Conservation (phyloP, 2,329 filamentous ascomycete genomes). For the Atkinsonella hypoxylon region DNA sequence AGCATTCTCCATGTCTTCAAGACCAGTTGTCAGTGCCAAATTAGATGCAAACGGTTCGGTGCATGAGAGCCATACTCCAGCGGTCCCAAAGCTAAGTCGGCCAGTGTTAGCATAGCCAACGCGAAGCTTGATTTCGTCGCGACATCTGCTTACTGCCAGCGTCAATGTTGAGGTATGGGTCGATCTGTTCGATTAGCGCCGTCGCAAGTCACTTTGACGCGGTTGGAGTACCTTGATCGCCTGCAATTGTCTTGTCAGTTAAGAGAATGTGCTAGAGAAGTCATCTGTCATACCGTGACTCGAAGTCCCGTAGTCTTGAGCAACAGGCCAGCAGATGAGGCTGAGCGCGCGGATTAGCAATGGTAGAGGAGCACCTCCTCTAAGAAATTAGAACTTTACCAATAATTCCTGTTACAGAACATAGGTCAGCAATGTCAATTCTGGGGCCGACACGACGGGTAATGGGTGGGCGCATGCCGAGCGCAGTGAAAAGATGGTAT, state of each 20-base stretch:
- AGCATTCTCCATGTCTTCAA: constrained; percentile 71
- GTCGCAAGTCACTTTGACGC: background rate
- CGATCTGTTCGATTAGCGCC: constrained; percentile 21
- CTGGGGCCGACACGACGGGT: background rate
- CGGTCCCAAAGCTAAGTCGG: constrained; percentile 12
- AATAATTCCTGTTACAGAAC: constrained; percentile 3
- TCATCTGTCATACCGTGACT: constrained; percentile 10
- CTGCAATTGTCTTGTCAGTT: background rate
- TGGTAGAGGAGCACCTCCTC: background rate
- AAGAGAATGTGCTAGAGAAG: background rate
- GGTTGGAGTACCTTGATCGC: background rate
- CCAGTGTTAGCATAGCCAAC: background rate
- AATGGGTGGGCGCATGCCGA: background rate
- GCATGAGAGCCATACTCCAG: constrained; percentile 16
- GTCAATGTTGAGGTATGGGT: constrained; percentile 35
- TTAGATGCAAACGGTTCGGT: background rate
- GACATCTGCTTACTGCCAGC: constrained; percentile 11
- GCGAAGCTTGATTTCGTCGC: background rate
- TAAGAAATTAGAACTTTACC: background rate
- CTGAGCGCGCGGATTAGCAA: constrained; percentile 21
- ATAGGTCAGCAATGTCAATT: background rate
- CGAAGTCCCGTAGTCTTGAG: constrained; percentile 17
- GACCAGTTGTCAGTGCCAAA: constrained; percentile 4
- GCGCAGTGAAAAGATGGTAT: background rate
- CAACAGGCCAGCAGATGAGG: constrained; percentile 55